Evolutionary conservation across 306 rosid species (phyloP).

Genomic region (Benincasa hispida): DNA sequence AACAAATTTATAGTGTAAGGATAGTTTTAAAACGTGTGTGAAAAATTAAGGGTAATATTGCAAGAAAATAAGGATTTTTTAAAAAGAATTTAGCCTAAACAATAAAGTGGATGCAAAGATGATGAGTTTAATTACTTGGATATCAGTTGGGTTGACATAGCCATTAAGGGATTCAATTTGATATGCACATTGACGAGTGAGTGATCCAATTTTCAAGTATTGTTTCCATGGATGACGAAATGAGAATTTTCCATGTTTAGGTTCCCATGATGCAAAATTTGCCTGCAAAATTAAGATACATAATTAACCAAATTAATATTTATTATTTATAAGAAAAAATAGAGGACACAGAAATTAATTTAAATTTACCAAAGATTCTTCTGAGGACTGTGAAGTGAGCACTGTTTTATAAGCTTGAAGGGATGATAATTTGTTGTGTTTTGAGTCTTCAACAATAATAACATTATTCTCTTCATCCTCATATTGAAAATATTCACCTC

Average conservation of each 20-base stretch:
- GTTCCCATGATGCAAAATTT: slow-evolving; percentile 90
- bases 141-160: slow-evolving; percentile 20
- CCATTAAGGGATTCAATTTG: slow-evolving; percentile 56
- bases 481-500: slow-evolving; percentile 36
- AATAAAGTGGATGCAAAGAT: too few species aligned
- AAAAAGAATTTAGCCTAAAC: too few species aligned
- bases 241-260: slow-evolving; percentile 61
- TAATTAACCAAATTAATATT: too few species aligned
- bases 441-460: slow-evolving; percentile 4
- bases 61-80: too few species aligned
- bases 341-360: too few species aligned
- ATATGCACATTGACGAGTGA: slow-evolving; percentile 63
- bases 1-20: too few species aligned
- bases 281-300: slow-evolving; percentile 20
- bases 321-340: too few species aligned
- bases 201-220: slow-evolving; percentile 65
- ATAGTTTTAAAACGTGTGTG: too few species aligned
- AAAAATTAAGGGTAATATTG: too few species aligned
- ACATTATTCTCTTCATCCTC: slow-evolving; percentile 18
- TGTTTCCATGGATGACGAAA: slow-evolving; percentile 85
- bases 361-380: slow-evolving; percentile 46
- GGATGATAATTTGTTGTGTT: slow-evolving; percentile 25
- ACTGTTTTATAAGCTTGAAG: slow-evolving; percentile 53
- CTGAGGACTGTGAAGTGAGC: slow-evolving; percentile 47
- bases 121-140: slow-evolving; percentile 23